Conservation (phyloP, 768 basidiomycete species). For the Boletus reticulatus region DNA sequence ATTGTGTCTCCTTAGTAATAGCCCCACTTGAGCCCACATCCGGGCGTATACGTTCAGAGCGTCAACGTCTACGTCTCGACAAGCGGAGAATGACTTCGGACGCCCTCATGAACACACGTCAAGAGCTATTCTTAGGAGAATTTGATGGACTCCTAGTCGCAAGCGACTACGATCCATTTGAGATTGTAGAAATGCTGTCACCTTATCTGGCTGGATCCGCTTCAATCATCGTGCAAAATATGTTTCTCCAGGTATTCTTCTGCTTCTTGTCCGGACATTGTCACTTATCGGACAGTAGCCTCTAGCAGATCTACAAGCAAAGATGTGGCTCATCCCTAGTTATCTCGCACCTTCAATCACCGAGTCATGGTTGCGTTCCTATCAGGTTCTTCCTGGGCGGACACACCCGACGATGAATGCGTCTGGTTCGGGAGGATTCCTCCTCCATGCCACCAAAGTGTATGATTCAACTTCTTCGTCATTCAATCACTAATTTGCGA, state of each 20-base stretch:
- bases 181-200: conserved; percentile 69
- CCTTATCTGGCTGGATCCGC: conserved; percentile 85
- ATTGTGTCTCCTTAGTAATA: conserved; percentile 40
- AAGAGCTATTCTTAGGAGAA: conserved; percentile 82
- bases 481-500: background rate
- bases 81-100: conserved; percentile 77
- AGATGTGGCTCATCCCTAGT: conserved; percentile 59
- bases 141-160: conserved; percentile 90
- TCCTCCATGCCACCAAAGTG: conserved; percentile 88
- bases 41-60: conserved; percentile 65
- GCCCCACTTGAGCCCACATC: conserved; percentile 57
- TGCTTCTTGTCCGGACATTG: background rate
- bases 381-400: conserved; percentile 95
- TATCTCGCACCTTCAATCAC: conserved; percentile 80
- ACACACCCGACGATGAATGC: conserved; percentile 95
- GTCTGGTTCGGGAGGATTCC: conserved; percentile 84
- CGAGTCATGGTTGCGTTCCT: conserved; percentile 84
- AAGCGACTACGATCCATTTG: conserved; percentile 81
- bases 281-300: conserved; percentile 41
- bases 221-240: conserved; percentile 84
- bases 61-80: conserved; percentile 65
- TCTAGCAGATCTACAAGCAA: conserved; percentile 73
- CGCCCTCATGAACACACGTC: conserved; percentile 57
- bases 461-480: conserved; percentile 29
- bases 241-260: conserved; percentile 62